A percentile compares a stretch with the other conserved stretches of the same genome.
Conservation (phyloP, 371 early-diverging fungal species). For the Blakeslea trispora region DNA sequence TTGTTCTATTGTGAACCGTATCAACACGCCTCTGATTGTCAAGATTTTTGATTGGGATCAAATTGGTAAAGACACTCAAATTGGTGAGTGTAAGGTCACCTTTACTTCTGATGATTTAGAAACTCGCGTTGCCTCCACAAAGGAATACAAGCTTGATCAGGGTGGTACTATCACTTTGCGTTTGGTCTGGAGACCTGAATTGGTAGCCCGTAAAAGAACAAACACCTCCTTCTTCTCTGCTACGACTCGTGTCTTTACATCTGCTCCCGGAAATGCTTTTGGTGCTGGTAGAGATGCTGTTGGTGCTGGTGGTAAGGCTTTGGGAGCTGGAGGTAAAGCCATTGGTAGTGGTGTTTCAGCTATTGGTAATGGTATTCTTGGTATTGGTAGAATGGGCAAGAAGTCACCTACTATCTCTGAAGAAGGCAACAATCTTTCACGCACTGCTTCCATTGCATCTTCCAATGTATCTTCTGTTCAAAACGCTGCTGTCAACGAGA, state of each 20-base stretch:
- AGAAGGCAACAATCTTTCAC: not conserved
- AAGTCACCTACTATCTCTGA: conserved; percentile 12
- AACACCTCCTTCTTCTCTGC: conserved; percentile 41
- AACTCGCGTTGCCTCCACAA: conserved; percentile 40
- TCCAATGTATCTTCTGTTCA: conserved; percentile 4
- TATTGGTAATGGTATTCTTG: conserved; percentile 39
- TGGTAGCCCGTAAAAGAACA: conserved; percentile 45
- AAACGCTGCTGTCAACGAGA: not conserved
- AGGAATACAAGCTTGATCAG: conserved; percentile 26
- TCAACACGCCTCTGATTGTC: conserved; percentile 52
- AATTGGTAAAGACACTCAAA: conserved; percentile 60
- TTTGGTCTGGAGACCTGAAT: conserved; percentile 50
- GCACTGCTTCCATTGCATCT: not conserved
- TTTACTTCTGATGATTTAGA: conserved; percentile 38
- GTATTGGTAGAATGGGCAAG: conserved; percentile 36
- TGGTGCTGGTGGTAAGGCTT: conserved; percentile 40
- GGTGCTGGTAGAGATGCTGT: conserved; percentile 41
- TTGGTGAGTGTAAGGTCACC: conserved; percentile 45
- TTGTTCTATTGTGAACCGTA: conserved; percentile 62
- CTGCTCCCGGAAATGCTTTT: conserved; percentile 43
- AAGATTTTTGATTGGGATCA: conserved; percentile 87
- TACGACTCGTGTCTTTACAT: conserved; percentile 46
- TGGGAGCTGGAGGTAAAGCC: conserved; percentile 43
- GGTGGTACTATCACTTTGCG: conserved; percentile 36
- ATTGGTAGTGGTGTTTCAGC: conserved; percentile 43